Evolutionary conservation across 1,139 yeast genomes (phyloP).

Genomic region (Taphrina communis): DNA sequence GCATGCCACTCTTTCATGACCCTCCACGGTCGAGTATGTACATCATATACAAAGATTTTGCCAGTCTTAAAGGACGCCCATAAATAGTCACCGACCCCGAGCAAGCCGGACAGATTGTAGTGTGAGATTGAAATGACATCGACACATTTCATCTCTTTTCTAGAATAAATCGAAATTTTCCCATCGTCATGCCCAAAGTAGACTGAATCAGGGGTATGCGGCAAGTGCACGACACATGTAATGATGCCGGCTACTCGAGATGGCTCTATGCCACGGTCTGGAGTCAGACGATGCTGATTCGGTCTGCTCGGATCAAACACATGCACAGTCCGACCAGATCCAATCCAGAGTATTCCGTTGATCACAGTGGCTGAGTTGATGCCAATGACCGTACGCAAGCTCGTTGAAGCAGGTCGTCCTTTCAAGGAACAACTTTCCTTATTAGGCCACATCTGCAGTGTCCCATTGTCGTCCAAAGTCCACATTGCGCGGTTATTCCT

Average conservation of each 20-base stretch:
- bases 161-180: conserved; percentile 52
- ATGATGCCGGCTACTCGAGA: conserved; percentile 49
- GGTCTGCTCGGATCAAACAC: conserved; percentile 51
- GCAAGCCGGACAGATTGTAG: conserved; percentile 51
- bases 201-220: conserved; percentile 49
- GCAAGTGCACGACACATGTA: conserved; percentile 50
- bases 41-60: conserved; percentile 52
- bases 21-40: conserved; percentile 51
- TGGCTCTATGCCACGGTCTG: conserved; percentile 44
- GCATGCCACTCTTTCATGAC: conserved; percentile 55
- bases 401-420: conserved; percentile 1
- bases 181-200: conserved; percentile 57
- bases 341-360: conserved; percentile 52
- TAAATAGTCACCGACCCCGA: conserved; percentile 50
- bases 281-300: conserved; percentile 11
- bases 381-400: conserved; percentile 29
- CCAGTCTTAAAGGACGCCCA: conserved; percentile 57
- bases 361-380: conserved; percentile 47
- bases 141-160: conserved; percentile 47
- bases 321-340: conserved; percentile 50
- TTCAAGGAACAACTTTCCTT: conserved; percentile 35
- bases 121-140: conserved; percentile 52
- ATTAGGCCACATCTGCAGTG: conserved; percentile 52
- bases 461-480: conserved; percentile 55
- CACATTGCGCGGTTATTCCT: conserved; percentile 49